Base-by-base conservation (phyloP, 2,329 filamentous ascomycete species). In the Stagonosporopsis vannaccii region DNA sequence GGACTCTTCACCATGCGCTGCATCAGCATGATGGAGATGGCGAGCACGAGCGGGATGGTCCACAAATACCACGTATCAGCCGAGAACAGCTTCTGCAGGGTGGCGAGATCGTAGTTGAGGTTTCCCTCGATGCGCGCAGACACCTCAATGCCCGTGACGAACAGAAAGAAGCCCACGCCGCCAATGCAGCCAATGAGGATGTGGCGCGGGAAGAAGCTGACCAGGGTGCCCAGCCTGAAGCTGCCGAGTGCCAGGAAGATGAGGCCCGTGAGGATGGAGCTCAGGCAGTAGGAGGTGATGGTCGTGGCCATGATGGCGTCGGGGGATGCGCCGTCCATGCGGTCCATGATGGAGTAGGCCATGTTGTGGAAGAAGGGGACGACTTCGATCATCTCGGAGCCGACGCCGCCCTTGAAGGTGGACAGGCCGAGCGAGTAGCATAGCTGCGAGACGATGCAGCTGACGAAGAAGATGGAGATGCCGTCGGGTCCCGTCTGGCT, bases 301-400 rank as follows among this genome's bases (percentile, higher is more conserved):
- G 94, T 97, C 0, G 95, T 99, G 26, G 95, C 93, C 61, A 97
- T 90, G 42, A 99, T 89, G 3, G 92, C 90, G 66, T 95, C 88
- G 1, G 90, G 87, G 23, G 95, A 87, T 19, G 93, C 87, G 60
- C 90, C 86, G 15, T 94, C 91, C 62, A 99, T 88, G 39, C 85
- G 82, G 13, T 82, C 81, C 63, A 95, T 87, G 71, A 98, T 97
- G 26, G 90, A 94, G 61, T 89, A 87, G 0, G 95, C 93, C 94
- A 99, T 99, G 70, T 94, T 96, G 78, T 99, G 95, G 74, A 99
- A 98, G 79, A 99, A 99, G 0, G 94, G 95, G 0, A 99, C 94
- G 1, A 98, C 94, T 78, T 99, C 95, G 64, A 98, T 99, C 87
- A 99, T 88, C 76, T 99, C 95, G 2, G 95, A 98, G 5, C 95